A percentile compares a stretch with the other conserved stretches of the same genome.
Evolutionary conservation across 345 rosid species (phyloP).

Genomic region (Arabidopsis thaliana): TAIR10.1 NC_003070.9:27609501-27610000

Average conservation of each 20-base stretch:
- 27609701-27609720: neutral
- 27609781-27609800: constrained; percentile 15
- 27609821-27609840: constrained; percentile 6
- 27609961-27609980: constrained; percentile 67
- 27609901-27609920: constrained; percentile 20
- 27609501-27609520: constrained; percentile 16
- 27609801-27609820: neutral
- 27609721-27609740: constrained; percentile 3
- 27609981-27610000: constrained; percentile 69
- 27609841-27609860: neutral
- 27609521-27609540: constrained; percentile 6
- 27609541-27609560: constrained; percentile 18
- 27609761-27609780: constrained; percentile 1
- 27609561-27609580: constrained; percentile 24
- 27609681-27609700: constrained; percentile 71
- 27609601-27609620: constrained; percentile 95
- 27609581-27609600: constrained; percentile 67
- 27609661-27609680: constrained; percentile 99
- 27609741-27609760: neutral
- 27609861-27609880: neutral
- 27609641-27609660: constrained; percentile 90
- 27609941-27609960: constrained; percentile 82
- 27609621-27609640: constrained; percentile 98
- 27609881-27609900: constrained; percentile 12
- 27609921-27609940: constrained; percentile 58